phyloP scores from a whole-genome alignment of 345 rosid species.

The Physaria fendleri region DNA sequence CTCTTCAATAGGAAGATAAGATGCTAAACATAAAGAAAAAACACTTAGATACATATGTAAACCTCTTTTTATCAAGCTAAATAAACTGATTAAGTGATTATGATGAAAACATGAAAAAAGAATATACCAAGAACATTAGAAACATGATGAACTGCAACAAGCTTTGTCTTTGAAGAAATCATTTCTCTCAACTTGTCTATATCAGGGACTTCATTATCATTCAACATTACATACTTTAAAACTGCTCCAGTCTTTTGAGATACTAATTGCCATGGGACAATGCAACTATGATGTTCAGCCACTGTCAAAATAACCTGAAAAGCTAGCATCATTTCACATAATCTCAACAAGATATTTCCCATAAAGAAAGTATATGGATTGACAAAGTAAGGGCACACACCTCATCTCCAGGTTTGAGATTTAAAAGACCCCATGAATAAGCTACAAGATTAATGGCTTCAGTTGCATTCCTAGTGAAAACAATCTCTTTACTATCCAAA shows the following conservation, averaged over 20 bases:
- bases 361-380: no score
- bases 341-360: no score
- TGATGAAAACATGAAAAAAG: neutral
- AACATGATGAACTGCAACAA: constrained; percentile 82
- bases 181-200: constrained; percentile 41
- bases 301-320: constrained; percentile 64
- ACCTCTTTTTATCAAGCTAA: no score
- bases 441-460: constrained; percentile 96
- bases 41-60: neutral
- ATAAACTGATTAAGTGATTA: no score
- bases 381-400: no score
- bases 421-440: constrained; percentile 71
- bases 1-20: constrained; percentile 71
- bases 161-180: constrained; percentile 65
- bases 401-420: constrained; percentile 75
- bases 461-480: constrained; percentile 91
- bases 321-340: constrained; percentile 21
- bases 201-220: constrained; percentile 64
- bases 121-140: constrained; percentile 77
- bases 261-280: constrained; percentile 93
- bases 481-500: constrained; percentile 55
- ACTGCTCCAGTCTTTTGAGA: constrained; percentile 75
- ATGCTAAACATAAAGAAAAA: constrained; percentile 37
- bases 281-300: constrained; percentile 90
- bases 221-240: constrained; percentile 55